These are phyloP conservation scores for Betula pendula DNA, from an alignment of 306 rosid genomes.

Conservation along the genomic window DNA sequence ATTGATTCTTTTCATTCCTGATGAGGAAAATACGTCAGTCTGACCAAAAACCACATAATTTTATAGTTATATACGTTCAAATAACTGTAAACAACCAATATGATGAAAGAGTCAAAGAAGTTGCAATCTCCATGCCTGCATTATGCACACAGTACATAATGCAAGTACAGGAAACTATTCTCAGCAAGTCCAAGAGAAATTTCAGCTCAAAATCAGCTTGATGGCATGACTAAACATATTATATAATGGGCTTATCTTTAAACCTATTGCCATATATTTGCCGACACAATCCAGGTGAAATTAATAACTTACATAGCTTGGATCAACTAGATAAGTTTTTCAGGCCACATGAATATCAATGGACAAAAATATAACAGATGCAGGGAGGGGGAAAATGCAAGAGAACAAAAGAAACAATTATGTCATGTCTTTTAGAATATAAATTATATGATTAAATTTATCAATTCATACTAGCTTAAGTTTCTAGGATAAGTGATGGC, in stretches of 20 bases:
- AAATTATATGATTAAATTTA: no score
- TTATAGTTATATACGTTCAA: neutral
- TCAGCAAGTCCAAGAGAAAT: slow-evolving; percentile 18
- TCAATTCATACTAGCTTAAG: no score
- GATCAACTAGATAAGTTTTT: slow-evolving; percentile 16
- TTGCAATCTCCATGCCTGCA: neutral
- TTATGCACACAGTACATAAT: neutral
- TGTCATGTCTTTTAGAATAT: no score
- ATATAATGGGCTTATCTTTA: neutral
- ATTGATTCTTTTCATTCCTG: slow-evolving; percentile 96
- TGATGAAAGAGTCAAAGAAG: slow-evolving; percentile 1
- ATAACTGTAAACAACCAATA: neutral
- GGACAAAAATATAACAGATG: neutral
- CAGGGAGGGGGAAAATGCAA: no score
- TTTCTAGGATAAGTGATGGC: no score
- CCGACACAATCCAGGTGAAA: slow-evolving; percentile 3
- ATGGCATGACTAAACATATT: slow-evolving; percentile 7
- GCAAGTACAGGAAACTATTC: neutral
- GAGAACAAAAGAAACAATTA: neutral
- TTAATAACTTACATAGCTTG: slow-evolving; percentile 4
- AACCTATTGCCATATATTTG: slow-evolving; percentile 10
- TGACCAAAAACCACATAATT: neutral
- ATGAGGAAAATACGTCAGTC: slow-evolving; percentile 16
- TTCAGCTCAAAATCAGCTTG: slow-evolving; percentile 7
- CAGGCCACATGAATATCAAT: slow-evolving; percentile 3